phyloP scores from a whole-genome alignment of 495 filamentous ascomycete species.

The Podospora didyma region DNA sequence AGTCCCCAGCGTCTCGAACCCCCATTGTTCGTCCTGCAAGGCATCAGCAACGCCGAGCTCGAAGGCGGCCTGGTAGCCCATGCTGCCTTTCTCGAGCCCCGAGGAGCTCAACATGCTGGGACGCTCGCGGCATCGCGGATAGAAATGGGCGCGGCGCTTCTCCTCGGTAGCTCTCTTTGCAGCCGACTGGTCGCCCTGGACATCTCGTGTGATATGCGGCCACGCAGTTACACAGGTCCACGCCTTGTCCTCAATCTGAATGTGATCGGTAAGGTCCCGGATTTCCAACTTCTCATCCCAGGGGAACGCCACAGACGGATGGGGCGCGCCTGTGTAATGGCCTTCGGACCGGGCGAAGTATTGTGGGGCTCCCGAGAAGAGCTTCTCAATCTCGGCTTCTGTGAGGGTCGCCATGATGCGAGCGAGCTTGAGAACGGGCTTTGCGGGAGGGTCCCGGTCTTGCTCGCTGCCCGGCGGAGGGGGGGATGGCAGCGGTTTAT shows the following conservation, averaged over 20 bases:
- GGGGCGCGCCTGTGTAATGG: conserved; percentile 49
- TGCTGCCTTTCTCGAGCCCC: conserved; percentile 66
- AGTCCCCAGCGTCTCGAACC: conserved; percentile 41
- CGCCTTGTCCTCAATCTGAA: conserved; percentile 51
- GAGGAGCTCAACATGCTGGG: conserved; percentile 76
- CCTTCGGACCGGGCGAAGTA: conserved; percentile 59
- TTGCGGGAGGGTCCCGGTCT: conserved; percentile 32
- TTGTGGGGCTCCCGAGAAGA: conserved; percentile 76
- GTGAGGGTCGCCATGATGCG: conserved; percentile 56
- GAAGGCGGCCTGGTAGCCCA: conserved; percentile 71
- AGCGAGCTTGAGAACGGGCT: conserved; percentile 42
- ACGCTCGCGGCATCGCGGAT: conserved; percentile 54
- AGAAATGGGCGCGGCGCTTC: conserved; percentile 52
- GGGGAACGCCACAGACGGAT: conserved; percentile 65
- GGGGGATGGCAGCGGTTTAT: conserved; percentile 51
- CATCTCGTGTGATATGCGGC: conserved; percentile 45
- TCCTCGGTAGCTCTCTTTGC: conserved; percentile 28
- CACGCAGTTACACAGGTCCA: conserved; percentile 50
- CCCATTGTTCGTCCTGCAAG: conserved; percentile 48
- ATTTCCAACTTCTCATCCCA: conserved; percentile 63
- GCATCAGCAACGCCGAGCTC: conserved; percentile 65
- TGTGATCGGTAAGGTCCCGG: conserved; percentile 60
- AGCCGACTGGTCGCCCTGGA: conserved; percentile 37
- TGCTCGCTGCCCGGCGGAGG: conserved; percentile 44
- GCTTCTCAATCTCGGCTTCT: conserved; percentile 58